These are phyloP conservation scores for Veloboletus limbatus DNA, from an alignment of 1,284 basidiomycete species.

Conservation along the genomic window DNA sequence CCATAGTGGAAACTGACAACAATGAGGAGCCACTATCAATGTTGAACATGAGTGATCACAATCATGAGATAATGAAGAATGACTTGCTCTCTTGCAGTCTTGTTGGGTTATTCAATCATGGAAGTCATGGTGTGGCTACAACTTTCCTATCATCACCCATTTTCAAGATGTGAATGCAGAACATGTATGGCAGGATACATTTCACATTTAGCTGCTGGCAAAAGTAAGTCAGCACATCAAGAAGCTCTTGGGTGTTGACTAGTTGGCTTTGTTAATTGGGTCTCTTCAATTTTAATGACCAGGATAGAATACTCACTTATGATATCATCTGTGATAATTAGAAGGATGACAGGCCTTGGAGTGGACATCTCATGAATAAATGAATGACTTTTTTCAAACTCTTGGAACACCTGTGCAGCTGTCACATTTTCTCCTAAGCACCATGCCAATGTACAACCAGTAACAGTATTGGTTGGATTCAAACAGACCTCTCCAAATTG, in stretches of 20 bases:
- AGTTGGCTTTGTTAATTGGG: background rate
- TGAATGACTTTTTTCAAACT: conserved; percentile 20
- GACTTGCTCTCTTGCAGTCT: conserved; percentile 20
- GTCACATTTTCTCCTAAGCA: conserved; percentile 18
- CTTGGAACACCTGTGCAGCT: conserved; percentile 16
- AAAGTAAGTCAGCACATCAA: conserved; percentile 14
- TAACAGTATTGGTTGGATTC: background rate
- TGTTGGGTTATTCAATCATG: conserved; percentile 18
- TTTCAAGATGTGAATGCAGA: conserved; percentile 27
- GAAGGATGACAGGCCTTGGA: conserved; percentile 15
- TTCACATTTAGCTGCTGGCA: conserved; percentile 12
- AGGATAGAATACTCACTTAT: conserved; percentile 15
- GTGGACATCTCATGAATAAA: conserved; percentile 2
- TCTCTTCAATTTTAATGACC: background rate
- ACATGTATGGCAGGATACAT: conserved; percentile 18
- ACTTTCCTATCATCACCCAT: conserved; percentile 27
- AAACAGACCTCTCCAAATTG: conserved; percentile 21
- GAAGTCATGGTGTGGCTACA: conserved; percentile 26
- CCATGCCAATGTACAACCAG: background rate
- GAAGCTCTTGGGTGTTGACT: conserved; percentile 20
- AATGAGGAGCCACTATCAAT: conserved; percentile 20
- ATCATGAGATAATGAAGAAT: background rate
- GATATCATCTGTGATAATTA: conserved; percentile 27
- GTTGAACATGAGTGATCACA: background rate
- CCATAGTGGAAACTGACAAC: conserved; percentile 26